Percentiles rank a stretch among this genome's conserved stretches.
Conservation (phyloP, 257 asterid genomes). For the Handroanthus guayacan region DNA sequence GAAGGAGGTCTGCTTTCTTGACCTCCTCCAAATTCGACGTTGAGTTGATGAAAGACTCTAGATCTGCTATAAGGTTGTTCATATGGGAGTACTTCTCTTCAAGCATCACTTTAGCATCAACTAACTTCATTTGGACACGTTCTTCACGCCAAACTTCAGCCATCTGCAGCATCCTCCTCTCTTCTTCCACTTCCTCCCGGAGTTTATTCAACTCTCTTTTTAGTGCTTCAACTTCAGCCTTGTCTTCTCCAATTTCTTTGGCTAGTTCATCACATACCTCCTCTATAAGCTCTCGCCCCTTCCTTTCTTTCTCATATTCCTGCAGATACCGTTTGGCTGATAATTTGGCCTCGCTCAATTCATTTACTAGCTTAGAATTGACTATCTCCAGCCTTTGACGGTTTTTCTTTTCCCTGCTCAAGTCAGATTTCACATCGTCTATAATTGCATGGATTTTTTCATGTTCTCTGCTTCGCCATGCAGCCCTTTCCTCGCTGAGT, state of each 20-base stretch:
- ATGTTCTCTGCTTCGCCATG: constrained; percentile 70
- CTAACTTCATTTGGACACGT: constrained; percentile 71
- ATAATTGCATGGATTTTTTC: constrained; percentile 67
- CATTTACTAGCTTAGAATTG: constrained; percentile 64
- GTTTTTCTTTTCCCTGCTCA: constrained; percentile 61
- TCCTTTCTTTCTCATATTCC: constrained; percentile 66
- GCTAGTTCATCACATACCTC: constrained; percentile 79
- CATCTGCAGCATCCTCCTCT: constrained; percentile 75
- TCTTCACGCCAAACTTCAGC: constrained; percentile 88
- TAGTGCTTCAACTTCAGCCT: constrained; percentile 64
- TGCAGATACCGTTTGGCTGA: constrained; percentile 60
- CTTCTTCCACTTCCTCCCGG: constrained; percentile 72
- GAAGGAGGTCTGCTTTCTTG: constrained; percentile 52
- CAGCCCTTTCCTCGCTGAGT: constrained; percentile 67
- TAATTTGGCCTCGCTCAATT: constrained; percentile 56
- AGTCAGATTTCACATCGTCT: constrained; percentile 58
- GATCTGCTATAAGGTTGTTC: constrained; percentile 45
- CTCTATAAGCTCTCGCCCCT: constrained; percentile 63
- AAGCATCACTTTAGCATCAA: constrained; percentile 71
- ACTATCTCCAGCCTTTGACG: constrained; percentile 65
- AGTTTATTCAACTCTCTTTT: constrained; percentile 58
- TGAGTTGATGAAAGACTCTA: constrained; percentile 45
- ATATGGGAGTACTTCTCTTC: constrained; percentile 68
- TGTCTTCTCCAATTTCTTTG: constrained; percentile 65
- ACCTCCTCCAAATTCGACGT: constrained; percentile 44